Evolutionary conservation across 495 filamentous ascomycete genomes (phyloP).

Genomic region (Elaphomyces granulatus): DNA sequence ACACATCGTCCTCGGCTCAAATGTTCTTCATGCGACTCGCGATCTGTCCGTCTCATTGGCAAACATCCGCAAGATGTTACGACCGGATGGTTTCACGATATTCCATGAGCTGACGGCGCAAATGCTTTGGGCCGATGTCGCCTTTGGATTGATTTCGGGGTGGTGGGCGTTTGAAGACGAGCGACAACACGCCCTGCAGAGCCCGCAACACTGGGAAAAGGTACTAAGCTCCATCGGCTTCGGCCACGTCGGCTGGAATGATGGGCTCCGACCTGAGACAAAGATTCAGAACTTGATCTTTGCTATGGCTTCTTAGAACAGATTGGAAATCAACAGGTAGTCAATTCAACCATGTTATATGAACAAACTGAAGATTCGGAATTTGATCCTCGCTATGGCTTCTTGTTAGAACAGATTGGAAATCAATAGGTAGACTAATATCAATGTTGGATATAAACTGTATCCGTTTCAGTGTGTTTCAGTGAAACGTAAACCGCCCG

Average conservation of each 20-base stretch:
- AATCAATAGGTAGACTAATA: too few species aligned
- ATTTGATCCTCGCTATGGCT: too few species aligned
- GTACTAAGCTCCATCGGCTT: slow-evolving; percentile 29
- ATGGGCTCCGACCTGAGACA: slow-evolving; percentile 27
- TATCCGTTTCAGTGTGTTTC: too few species aligned
- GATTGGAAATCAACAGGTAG: too few species aligned
- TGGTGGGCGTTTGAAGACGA: slow-evolving; percentile 44
- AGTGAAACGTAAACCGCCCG: too few species aligned
- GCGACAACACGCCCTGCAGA: slow-evolving; percentile 28
- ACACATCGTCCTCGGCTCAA: slow-evolving; percentile 33
- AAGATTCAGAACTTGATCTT: slow-evolving; percentile 30
- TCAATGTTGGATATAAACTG: too few species aligned
- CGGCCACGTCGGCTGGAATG: slow-evolving; percentile 34
- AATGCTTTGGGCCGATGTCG: slow-evolving; percentile 31
- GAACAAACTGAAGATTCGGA: too few species aligned
- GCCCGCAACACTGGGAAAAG: slow-evolving; percentile 21
- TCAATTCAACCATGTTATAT: too few species aligned
- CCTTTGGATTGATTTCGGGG: slow-evolving; percentile 37
- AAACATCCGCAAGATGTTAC: slow-evolving; percentile 21
- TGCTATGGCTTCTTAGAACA: slow-evolving; percentile 30
- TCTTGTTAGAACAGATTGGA: too few species aligned
- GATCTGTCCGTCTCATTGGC: slow-evolving; percentile 14
- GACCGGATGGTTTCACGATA: slow-evolving; percentile 24
- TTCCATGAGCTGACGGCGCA: slow-evolving; percentile 28
- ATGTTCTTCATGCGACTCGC: slow-evolving; percentile 36